phyloP scores from a whole-genome alignment of 257 asterid species.

The Fraxinus pennsylvanica region DNA sequence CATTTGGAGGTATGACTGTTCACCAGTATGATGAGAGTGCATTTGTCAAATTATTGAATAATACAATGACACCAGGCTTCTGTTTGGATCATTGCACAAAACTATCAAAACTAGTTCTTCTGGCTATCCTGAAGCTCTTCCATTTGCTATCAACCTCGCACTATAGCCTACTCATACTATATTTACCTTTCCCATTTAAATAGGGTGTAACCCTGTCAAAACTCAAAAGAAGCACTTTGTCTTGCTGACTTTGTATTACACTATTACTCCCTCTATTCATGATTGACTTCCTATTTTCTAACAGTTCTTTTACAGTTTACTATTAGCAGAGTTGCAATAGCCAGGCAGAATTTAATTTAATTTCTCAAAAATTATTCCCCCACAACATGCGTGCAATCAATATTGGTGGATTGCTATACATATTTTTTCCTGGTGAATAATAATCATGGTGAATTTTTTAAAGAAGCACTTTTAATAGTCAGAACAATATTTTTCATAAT shows the following conservation, averaged over 20 bases:
- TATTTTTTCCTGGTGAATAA: neutral
- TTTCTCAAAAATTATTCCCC: neutral
- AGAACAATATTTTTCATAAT: too few species aligned
- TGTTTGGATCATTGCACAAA: neutral
- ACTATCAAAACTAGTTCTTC: neutral
- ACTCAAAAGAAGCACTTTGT: too few species aligned
- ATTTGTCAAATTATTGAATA: neutral
- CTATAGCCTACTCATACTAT: neutral
- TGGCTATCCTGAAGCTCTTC: neutral
- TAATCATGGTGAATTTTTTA: neutral
- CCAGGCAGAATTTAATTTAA: neutral
- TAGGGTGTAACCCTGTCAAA: neutral
- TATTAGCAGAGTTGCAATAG: neutral
- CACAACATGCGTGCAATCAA: too few species aligned
- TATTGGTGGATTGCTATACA: neutral
- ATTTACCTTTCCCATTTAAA: neutral
- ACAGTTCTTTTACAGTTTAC: too few species aligned
- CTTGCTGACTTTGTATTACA: too few species aligned
- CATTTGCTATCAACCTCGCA: neutral
- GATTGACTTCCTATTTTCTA: neutral
- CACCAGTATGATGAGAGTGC: neutral
- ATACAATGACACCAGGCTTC: neutral
- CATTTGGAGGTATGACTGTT: neutral
- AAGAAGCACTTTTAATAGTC: neutral
- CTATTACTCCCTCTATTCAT: neutral